Base-by-base conservation (phyloP, 805 yeast species). In the Yarrowia hollandica region DNA sequence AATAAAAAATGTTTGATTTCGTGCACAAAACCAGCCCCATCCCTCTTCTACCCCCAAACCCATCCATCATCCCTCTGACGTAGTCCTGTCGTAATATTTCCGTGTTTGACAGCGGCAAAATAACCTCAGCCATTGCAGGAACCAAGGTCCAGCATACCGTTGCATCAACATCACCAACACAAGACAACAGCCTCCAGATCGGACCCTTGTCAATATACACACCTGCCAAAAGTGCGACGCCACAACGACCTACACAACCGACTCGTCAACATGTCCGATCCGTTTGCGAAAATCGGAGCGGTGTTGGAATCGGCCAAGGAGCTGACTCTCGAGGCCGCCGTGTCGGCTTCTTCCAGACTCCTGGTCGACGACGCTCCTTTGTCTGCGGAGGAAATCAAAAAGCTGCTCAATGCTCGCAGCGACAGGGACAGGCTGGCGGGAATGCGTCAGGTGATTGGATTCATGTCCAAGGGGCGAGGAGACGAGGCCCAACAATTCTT, bases 291-390 rank as follows among this genome's bases (percentile, higher is more conserved):
- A 61, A 74, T 88, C 65, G 79, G 90, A 19, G 82, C 88, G 14
- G 82, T 88, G 72, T 75, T 90, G 59, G 95, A 88, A 72, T 82
- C 90, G 22, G 96, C 96, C 1, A 80, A 83, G 63, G 90, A 84
- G 63, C 71, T 88, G 65, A 86, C 96, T 3, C 76, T 87, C 52
- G 94, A 87, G 64, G 95, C 95, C 0, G 94, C 95, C 1, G 86
- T 84, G 0, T 82, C 88, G 10, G 94, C 95, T 0, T 80, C 89
- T 1, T 79, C 85, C 6, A 75, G 83, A 62, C 35, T 52, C 0
- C 72, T 83, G 22, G 80, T 84, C 18, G 91, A 85, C 61, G 79
- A 86, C 5, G 82, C 88, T 2, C 74, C 77, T 6, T 74, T 72
- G 15, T 76, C 84, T n/a, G 82, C 88, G 1, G 76, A 77, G 44